A percentile compares a stretch with the other conserved stretches of the same genome.
Evolutionary conservation across 768 basidiomycete species (phyloP).

Genomic region (Lentinula detonsa): DNA sequence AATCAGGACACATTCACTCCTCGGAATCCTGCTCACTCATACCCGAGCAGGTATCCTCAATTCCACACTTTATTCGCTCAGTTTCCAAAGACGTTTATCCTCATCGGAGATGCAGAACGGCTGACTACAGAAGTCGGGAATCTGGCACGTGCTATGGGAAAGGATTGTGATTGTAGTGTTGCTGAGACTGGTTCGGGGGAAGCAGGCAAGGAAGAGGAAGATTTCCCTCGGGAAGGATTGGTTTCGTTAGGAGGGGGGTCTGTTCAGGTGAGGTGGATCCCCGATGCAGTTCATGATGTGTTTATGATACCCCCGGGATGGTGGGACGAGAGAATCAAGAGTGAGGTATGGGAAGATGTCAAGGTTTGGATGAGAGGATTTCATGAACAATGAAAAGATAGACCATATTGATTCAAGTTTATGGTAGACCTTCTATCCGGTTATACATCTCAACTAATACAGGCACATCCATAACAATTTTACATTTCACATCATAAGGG

Average conservation of each 20-base stretch:
- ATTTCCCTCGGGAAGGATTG: conserved; percentile 19
- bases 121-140: conserved; percentile 41
- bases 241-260: background rate
- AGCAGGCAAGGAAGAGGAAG: background rate
- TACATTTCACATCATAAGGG: too few relatives aligned
- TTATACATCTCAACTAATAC: too few relatives aligned
- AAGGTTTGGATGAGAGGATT: conserved; percentile 26
- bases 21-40: conserved; percentile 10
- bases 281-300: conserved; percentile 39
- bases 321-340: conserved; percentile 36
- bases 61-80: conserved; percentile 36
- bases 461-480: too few relatives aligned
- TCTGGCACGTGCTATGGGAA: conserved; percentile 31
- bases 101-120: conserved; percentile 47
- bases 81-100: conserved; percentile 39
- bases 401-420: too few relatives aligned
- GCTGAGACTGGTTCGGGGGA: background rate
- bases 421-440: too few relatives aligned
- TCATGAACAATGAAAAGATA: background rate
- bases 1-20: conserved; percentile 18
- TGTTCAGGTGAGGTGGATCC: conserved; percentile 25
- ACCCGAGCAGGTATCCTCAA: conserved; percentile 14
- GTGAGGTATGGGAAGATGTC: conserved; percentile 30
- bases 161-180: conserved; percentile 15
- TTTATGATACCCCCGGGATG: conserved; percentile 34